phyloP scores from a whole-genome alignment of 2,329 filamentous ascomycete genomes.

The Sporothrix sp. region DNA sequence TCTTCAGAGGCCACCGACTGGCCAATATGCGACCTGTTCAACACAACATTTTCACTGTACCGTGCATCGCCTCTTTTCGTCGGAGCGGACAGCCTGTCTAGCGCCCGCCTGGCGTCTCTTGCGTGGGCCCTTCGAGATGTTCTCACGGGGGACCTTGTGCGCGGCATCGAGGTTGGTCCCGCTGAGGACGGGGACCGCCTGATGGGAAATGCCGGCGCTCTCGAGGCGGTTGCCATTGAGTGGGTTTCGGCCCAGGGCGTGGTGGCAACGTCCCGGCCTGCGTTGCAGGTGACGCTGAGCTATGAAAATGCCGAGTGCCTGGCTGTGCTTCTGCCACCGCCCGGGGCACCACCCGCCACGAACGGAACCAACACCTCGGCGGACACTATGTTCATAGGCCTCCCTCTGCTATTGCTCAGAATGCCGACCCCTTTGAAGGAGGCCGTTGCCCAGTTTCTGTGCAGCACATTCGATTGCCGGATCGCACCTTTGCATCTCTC shows the following conservation, averaged over 20 bases:
- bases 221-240: constrained; percentile 39
- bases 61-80: constrained; percentile 45
- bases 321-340: constrained; percentile 39
- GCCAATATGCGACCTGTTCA: constrained; percentile 36
- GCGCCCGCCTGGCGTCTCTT: constrained; percentile 32
- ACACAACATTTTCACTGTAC: constrained; percentile 49
- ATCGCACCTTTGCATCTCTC: constrained; percentile 41
- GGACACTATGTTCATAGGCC: constrained; percentile 30
- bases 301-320: constrained; percentile 45
- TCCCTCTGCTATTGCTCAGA: constrained; percentile 44
- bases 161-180: constrained; percentile 46
- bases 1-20: neutral
- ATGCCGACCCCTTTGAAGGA: constrained; percentile 45
- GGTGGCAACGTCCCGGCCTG: constrained; percentile 20
- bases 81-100: constrained; percentile 31
- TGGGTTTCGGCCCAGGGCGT: constrained; percentile 31
- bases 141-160: constrained; percentile 49
- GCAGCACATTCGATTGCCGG: constrained; percentile 46
- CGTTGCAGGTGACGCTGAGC: constrained; percentile 37
- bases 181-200: constrained; percentile 27
- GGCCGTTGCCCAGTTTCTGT: constrained; percentile 41
- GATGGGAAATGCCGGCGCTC: constrained; percentile 31
- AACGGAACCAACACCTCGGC: neutral
- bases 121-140: constrained; percentile 42
- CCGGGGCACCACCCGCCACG: constrained; percentile 9